Conservation (phyloP, 2,329 filamentous ascomycete species). For the Xylaria arbuscula region DNA sequence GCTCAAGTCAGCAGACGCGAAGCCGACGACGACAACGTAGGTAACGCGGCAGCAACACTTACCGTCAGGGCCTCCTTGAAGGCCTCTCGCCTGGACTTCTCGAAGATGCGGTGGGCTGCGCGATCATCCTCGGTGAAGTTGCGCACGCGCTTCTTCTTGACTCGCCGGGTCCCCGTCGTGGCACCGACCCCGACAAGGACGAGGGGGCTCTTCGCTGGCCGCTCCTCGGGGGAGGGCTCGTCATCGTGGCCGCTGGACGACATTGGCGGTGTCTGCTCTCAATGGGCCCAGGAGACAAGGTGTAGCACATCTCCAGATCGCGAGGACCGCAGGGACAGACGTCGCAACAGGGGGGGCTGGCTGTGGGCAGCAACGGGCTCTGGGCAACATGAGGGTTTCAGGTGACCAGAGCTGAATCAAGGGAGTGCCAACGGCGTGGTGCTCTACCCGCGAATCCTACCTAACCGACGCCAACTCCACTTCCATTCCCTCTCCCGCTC, state of each 20-base stretch:
- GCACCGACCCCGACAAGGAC: slow-evolving; percentile 19
- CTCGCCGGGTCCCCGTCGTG: slow-evolving; percentile 21
- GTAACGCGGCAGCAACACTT: slow-evolving; percentile 31
- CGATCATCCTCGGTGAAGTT: slow-evolving; percentile 56
- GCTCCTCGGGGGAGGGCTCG: slow-evolving; percentile 37
- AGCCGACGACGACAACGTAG: slow-evolving; percentile 1
- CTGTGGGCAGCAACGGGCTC: too few relatives aligned
- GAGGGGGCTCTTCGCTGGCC: slow-evolving; percentile 25
- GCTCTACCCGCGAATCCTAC: slow-evolving; percentile 29
- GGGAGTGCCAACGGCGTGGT: slow-evolving; percentile 18
- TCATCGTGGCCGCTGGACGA: slow-evolving; percentile 43
- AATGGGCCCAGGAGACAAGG: slow-evolving; percentile 18
- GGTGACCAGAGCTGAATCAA: slow-evolving; percentile 33
- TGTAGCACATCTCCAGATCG: slow-evolving; percentile 35
- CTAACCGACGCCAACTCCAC: slow-evolving; percentile 39
- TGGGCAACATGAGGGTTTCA: slow-evolving; percentile 34
- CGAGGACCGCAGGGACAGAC: slow-evolving; percentile 21
- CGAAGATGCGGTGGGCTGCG: slow-evolving; percentile 55
- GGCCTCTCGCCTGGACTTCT: slow-evolving; percentile 55
- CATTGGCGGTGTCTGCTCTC: slow-evolving; percentile 36
- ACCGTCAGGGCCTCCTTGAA: slow-evolving; percentile 55
- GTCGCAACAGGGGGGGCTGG: slow-evolving; percentile 24
- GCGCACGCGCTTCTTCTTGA: slow-evolving; percentile 52
- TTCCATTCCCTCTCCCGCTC: slow-evolving; percentile 34
- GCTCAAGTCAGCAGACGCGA: slow-evolving; percentile 26